A percentile compares a stretch with the other conserved stretches of the same genome.
phyloP scores from a whole-genome alignment of 2,329 filamentous ascomycete genomes.

The Trichoderma sp. region DNA sequence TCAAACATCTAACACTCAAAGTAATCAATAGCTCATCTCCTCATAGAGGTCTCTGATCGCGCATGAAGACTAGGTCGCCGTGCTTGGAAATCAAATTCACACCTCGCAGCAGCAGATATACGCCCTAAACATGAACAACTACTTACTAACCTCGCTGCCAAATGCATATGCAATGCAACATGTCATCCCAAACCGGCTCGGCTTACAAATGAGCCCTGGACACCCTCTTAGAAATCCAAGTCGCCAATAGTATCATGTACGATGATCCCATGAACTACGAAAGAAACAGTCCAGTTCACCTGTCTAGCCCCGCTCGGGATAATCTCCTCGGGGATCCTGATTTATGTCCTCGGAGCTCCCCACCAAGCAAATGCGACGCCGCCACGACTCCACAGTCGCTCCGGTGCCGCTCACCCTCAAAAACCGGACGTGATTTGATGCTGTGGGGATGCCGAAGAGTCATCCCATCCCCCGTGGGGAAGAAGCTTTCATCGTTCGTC shows the following conservation, averaged over 20 bases:
- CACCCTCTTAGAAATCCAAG: background rate
- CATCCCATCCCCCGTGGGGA: conserved; percentile 10
- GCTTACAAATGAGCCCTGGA: background rate
- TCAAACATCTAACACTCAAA: background rate
- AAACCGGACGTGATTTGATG: background rate
- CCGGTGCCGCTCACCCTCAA: background rate
- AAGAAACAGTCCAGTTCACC: background rate
- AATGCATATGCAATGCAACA: background rate
- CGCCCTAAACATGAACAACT: background rate
- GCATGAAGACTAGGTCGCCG: background rate
- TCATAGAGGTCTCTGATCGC: background rate
- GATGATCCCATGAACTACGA: background rate
- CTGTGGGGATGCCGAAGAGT: conserved; percentile 11
- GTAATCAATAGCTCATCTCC: background rate
- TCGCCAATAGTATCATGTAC: background rate
- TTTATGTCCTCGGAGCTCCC: background rate
- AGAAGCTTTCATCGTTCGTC: background rate
- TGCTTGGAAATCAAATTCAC: background rate
- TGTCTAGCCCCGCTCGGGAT: background rate
- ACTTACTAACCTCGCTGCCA: background rate
- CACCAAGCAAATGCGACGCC: background rate
- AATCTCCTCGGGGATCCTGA: background rate
- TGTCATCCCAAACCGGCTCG: background rate
- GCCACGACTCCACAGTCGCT: background rate
- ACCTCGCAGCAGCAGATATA: background rate